These are phyloP conservation scores for Echites panduratus DNA, from an alignment of 257 asterid genomes.

Conservation along the genomic window DNA sequence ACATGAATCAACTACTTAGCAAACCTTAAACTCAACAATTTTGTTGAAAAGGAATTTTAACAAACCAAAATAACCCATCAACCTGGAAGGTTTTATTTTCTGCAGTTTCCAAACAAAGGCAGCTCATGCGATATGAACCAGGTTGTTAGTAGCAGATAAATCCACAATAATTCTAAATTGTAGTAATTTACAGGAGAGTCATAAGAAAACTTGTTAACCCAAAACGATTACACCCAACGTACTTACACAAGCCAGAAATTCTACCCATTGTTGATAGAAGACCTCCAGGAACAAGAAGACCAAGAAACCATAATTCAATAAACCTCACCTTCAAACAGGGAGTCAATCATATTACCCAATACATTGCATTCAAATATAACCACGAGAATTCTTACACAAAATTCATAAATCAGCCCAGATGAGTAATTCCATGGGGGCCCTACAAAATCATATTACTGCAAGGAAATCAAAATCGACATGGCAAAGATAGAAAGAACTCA, in stretches of 20 bases:
- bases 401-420: no score
- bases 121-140: neutral
- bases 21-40: neutral
- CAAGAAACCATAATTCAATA: neutral
- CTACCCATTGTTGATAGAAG: neutral
- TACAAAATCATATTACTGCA: neutral
- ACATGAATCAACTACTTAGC: neutral
- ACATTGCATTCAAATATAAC: no score
- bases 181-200: neutral
- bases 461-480: neutral
- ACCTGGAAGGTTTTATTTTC: neutral
- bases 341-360: neutral
- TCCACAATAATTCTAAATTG: neutral
- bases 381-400: no score
- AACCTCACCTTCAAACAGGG: neutral
- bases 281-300: neutral
- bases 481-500: neutral
- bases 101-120: neutral
- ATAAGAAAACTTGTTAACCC: neutral
- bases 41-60: no score
- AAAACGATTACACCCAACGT: neutral
- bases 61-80: neutral
- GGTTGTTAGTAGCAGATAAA: neutral
- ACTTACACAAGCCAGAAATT: neutral
- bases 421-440: neutral